Evolutionary conservation across 2,329 filamentous ascomycete genomes (phyloP).

Genomic region (Aspergillus pseudonomiae): DNA sequence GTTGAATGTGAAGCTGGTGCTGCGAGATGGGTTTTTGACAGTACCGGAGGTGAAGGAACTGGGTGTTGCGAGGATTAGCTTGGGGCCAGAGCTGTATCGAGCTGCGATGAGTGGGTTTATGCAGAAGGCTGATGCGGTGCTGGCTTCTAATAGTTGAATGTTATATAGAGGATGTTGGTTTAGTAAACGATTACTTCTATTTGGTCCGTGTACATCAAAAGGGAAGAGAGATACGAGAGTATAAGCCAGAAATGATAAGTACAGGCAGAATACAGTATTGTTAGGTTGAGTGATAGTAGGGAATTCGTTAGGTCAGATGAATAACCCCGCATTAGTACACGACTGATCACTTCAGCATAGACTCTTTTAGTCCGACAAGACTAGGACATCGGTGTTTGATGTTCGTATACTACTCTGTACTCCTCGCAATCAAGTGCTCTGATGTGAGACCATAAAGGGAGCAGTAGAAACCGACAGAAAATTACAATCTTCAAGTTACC

Average conservation of each 20-base stretch:
- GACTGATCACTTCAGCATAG: not conserved
- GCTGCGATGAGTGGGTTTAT: constrained; percentile 42
- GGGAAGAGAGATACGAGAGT: not conserved
- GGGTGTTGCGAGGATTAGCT: constrained; percentile 59
- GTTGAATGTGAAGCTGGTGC: constrained; percentile 53
- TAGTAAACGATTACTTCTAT: not conserved
- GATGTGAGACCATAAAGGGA: not conserved
- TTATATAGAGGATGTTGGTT: not conserved
- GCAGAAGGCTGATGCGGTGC: constrained; percentile 33
- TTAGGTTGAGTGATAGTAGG: not conserved
- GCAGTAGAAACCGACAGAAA: not conserved
- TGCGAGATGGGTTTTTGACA: constrained; percentile 43
- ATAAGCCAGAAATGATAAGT: not conserved
- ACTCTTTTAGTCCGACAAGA: not conserved
- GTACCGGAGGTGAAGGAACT: constrained; percentile 50
- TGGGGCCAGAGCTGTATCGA: constrained; percentile 54
- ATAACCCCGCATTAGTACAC: not conserved
- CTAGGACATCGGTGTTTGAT: not conserved
- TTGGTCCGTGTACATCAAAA: not conserved
- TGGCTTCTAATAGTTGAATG: constrained; percentile 8
- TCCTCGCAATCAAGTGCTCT: not conserved
- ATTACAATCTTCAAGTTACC: not conserved
- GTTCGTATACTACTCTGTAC: not conserved
- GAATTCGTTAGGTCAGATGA: not conserved
- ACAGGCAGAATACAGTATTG: not conserved